phyloP scores from a whole-genome alignment of 1,139 yeast genomes.

The Geotrichum reessii region DNA sequence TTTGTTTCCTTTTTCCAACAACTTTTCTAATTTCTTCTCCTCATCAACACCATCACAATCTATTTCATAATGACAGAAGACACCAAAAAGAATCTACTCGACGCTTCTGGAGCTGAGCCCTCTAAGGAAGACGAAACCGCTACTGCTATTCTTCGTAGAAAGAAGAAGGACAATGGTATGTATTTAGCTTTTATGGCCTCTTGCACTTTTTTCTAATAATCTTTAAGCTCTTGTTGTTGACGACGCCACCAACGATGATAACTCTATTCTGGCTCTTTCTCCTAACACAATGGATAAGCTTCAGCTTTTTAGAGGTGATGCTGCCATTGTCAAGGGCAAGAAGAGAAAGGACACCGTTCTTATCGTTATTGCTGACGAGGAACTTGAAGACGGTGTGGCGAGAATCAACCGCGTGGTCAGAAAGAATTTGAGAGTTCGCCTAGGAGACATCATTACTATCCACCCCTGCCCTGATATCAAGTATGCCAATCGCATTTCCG shows the following conservation, averaged over 20 bases:
- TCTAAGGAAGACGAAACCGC: conserved; percentile 79
- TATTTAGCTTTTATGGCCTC: conserved; percentile 19
- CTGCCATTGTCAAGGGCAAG: conserved; percentile 95
- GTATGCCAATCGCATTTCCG: conserved; percentile 83
- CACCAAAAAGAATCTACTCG: conserved; percentile 36
- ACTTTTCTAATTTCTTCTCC: background rate
- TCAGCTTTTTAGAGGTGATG: conserved; percentile 95
- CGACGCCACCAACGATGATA: conserved; percentile 95
- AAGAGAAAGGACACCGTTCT: conserved; percentile 97
- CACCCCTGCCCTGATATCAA: conserved; percentile 98
- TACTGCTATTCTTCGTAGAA: conserved; percentile 92
- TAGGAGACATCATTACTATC: conserved; percentile 85
- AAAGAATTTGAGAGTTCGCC: conserved; percentile 86
- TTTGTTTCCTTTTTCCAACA: background rate
- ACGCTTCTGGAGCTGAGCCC: conserved; percentile 52
- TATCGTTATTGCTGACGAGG: conserved; percentile 94
- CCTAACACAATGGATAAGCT: conserved; percentile 92
- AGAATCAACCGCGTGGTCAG: conserved; percentile 93
- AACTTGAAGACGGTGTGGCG: conserved; percentile 92
- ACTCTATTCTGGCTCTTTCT: conserved; percentile 91
- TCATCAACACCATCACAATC: conserved; percentile 6
- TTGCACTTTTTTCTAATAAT: background rate
- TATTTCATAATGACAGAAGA: conserved; percentile 15
- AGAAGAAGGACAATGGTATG: conserved; percentile 84
- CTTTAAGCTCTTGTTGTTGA: conserved; percentile 71